Evolutionary conservation across 805 yeast genomes (phyloP), one percentile per base, ranked within the genome.

Genomic region (Myxozyma melibiosi): DNA sequence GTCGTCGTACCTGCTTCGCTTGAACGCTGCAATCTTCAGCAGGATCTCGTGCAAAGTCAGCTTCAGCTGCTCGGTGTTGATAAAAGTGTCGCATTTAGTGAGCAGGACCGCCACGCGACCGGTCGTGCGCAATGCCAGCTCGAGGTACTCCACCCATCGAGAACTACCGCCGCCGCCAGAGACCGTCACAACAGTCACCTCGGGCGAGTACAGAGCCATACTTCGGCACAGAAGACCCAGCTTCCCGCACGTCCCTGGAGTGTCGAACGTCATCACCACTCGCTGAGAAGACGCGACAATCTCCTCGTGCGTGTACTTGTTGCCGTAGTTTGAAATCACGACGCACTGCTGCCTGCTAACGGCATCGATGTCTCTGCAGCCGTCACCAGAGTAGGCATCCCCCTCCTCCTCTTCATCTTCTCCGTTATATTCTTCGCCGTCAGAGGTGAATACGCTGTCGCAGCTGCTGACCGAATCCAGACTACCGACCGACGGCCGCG

Each of bases 191-290:
- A 53, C 27, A 2, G 62, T 46, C 18, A 58, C 55, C 20, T 60
- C 62, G 16, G 64, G 64, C 2, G 30, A 9, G 22, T 60, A 56
- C 20, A 60, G 40, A 3, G 62, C 45, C 40, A 58, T 4, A 28
- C 53, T 51, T 11, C 62, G 51, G 48, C 57, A 55, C 11, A 58
- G 22, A 16, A 49, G 43, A 5, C 63, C 63, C 4, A 51, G 11
- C 28, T 58, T 55, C 16, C 31, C 28, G 18, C 35, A 14, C 2
- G 64, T 25, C 6, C 64, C 64, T 11, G 64, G 64, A 8, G 63
- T 60, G 27, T 60, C 64, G 35, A 60, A 60, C 38, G 62, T 25
- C 58, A 56, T 50, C 24, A 60, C 52, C n/a, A 60, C 51, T 14
- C 62, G 41, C 25, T 39, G 45, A 13, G 63, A 54, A 7, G 61